Base-by-base conservation (phyloP, 176 grass and related monocot genomes). In the Eleusine coracana region DNA sequence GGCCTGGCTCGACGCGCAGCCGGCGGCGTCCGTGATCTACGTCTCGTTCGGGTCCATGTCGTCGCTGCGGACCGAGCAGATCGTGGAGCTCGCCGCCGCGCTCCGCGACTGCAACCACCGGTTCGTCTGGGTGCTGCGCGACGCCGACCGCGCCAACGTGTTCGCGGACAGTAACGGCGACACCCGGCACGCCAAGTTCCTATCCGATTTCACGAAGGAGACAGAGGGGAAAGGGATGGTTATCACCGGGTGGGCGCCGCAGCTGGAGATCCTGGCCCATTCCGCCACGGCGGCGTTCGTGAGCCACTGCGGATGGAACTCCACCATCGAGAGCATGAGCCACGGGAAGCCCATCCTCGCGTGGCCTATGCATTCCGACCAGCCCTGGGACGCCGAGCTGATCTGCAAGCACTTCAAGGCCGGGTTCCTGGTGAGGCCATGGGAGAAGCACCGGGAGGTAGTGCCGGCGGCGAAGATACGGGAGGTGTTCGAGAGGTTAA, bases 291-390 rank as follows among this genome's bases (percentile, higher is more conserved):
- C 72, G 15, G 80, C 81, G 28, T 95, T 95, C 88, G 88, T 92
- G 87, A 95, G 90, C 85, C 87, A 95, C 80, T 92, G 93, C 66
- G 93, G 93, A 15, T 95, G 93, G 93, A 95, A 95, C 71, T 95
- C 93, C 6, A 88, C 85, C 27, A 25, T 95, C 41, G 93, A 95
- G 61, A 88, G 87, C 80, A n/a, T 95, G 63, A 88, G 91, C 88
- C 67, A 88, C 37, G 90, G 93, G 27, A 89, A 90, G 67, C 75
- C 79, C 4, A 34, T 96, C 2, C 54, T 92, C 0, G 88, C 88
- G 21, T 96, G 90, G 93, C 88, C 93, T 0, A 90, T 96, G 90
- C 88, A 88, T 79, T 88, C 20, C 15, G 93, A 92, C 75, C 90
- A 96, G 75, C 83, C 90, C 4, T 68, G 59, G 75, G 85, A 79